These are phyloP conservation scores for Neobulgaria alba DNA, from an alignment of 2,329 filamentous ascomycete species.

Conservation along the genomic window DNA sequence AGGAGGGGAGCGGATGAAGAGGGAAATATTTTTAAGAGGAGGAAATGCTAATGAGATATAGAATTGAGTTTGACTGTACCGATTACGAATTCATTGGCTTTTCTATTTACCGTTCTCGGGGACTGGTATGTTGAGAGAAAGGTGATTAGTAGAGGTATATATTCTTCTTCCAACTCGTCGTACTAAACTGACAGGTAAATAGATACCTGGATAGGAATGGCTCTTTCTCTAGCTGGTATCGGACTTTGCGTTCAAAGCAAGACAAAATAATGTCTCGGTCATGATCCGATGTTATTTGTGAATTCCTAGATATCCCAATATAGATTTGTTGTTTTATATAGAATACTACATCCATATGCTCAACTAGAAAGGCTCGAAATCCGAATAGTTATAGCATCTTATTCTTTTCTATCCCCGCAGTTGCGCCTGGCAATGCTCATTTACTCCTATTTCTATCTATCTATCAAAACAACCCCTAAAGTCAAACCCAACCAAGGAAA, in stretches of 20 bases:
- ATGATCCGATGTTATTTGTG: too few species aligned
- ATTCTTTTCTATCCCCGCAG: too few species aligned
- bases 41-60: constrained; percentile 29
- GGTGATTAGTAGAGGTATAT: constrained; percentile 70
- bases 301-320: too few species aligned
- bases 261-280: constrained; percentile 14
- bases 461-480: too few species aligned
- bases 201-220: constrained; percentile 83
- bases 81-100: constrained; percentile 88
- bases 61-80: constrained; percentile 90
- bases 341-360: too few species aligned
- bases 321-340: too few species aligned
- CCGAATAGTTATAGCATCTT: too few species aligned
- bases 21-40: too few species aligned
- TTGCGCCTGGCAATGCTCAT: too few species aligned
- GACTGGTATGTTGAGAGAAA: constrained; percentile 95
- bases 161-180: background rate
- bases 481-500: too few species aligned
- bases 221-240: constrained; percentile 69
- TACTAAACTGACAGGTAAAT: constrained; percentile 3
- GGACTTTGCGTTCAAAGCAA: constrained; percentile 73
- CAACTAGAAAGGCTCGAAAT: too few species aligned
- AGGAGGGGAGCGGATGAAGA: background rate
- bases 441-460: too few species aligned
- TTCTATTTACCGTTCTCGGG: constrained; percentile 89